Conservation (phyloP, 1,139 yeast species). For the Taphrina pruni region DNA sequence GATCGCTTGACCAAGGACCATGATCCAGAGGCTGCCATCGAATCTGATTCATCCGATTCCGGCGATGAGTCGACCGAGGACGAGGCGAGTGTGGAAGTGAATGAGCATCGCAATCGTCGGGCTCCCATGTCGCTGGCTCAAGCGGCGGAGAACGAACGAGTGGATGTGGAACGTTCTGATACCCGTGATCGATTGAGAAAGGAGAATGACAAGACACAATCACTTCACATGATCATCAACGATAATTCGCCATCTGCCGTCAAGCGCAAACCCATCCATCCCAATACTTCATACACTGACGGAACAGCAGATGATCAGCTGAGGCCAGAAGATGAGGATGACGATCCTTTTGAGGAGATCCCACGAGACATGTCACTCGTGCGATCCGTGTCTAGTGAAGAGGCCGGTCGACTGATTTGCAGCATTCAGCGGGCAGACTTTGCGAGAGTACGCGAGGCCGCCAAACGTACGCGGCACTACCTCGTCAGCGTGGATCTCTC, state of each 20-base stretch:
- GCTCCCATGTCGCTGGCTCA: constrained; percentile 36
- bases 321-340: constrained; percentile 29
- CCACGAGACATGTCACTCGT: constrained; percentile 65
- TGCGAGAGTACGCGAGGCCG: constrained; percentile 56
- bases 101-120: constrained; percentile 48
- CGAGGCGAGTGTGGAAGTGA: constrained; percentile 47
- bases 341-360: constrained; percentile 25
- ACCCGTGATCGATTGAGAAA: constrained; percentile 23
- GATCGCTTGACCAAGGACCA: constrained; percentile 44
- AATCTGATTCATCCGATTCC: constrained; percentile 44
- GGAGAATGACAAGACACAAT: constrained; percentile 16
- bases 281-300: constrained; percentile 29
- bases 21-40: constrained; percentile 45
- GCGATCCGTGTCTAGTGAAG: constrained; percentile 54
- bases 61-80: constrained; percentile 39
- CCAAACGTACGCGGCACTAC: constrained; percentile 66
- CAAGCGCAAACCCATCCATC: constrained; percentile 32
- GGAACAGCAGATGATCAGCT: background rate
- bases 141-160: constrained; percentile 38
- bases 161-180: constrained; percentile 31
- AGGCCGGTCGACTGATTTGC: constrained; percentile 63
- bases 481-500: constrained; percentile 80
- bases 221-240: constrained; percentile 19
- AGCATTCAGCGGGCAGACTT: constrained; percentile 75
- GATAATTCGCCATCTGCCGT: constrained; percentile 35